A percentile compares a stretch with the other conserved stretches of the same genome.
Conservation (phyloP, 192 early-diverging fungal genomes). For the Coemansia sp. region DNA sequence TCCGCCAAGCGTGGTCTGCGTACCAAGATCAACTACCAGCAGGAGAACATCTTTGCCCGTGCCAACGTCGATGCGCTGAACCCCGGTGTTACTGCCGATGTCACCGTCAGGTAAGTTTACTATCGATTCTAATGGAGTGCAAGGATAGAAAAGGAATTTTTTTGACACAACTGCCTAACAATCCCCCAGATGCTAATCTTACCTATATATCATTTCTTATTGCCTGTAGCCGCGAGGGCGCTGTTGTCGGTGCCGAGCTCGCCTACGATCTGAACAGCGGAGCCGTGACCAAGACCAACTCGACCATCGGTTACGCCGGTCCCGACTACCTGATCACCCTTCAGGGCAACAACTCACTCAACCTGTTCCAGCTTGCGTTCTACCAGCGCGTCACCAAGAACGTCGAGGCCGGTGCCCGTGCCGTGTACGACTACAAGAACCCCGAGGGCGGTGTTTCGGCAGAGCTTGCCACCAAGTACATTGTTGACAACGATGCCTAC, state of each 20-base stretch:
- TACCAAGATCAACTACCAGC: constrained; percentile 88
- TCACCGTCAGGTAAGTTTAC: constrained; percentile 62
- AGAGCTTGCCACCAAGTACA: constrained; percentile 94
- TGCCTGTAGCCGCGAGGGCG: constrained; percentile 74
- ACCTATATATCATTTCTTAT: too few relatives aligned
- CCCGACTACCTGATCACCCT: constrained; percentile 87
- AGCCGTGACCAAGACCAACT: constrained; percentile 84
- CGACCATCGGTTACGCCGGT: constrained; percentile 81
- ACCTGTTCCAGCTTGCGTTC: constrained; percentile 89
- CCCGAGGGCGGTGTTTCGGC: constrained; percentile 71
- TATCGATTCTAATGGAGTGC: too few relatives aligned
- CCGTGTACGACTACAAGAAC: constrained; percentile 84
- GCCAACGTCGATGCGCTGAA: constrained; percentile 91
- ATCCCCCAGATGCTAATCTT: too few relatives aligned
- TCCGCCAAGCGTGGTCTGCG: constrained; percentile 49
- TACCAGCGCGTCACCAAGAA: constrained; percentile 91
- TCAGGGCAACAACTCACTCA: constrained; percentile 88
- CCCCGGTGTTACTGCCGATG: constrained; percentile 85
- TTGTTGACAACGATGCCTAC: constrained; percentile 83
- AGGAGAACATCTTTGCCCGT: constrained; percentile 89
- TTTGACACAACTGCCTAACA: too few relatives aligned
- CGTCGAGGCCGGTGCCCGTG: constrained; percentile 94
- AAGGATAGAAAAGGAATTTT: too few relatives aligned
- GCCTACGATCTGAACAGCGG: constrained; percentile 91
- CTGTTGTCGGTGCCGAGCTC: constrained; percentile 89